Base-by-base conservation (phyloP, 768 basidiomycete species). In the Termitomyces sp. region DNA sequence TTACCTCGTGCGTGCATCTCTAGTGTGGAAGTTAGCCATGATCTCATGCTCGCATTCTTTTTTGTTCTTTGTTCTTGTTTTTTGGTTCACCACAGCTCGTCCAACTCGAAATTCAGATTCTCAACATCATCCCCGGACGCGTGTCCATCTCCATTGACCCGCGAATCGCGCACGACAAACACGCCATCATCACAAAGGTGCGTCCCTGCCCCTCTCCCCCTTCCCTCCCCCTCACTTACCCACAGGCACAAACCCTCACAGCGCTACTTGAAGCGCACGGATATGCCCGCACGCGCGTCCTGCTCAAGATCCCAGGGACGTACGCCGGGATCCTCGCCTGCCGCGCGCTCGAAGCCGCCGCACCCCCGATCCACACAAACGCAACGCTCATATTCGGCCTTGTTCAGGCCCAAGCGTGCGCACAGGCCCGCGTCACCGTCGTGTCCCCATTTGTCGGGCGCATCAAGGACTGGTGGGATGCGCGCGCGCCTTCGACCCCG, bases 361-460 rank as follows among this genome's bases (percentile, higher is more conserved):
- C 34, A 2, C 43, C 44, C 16, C 62, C 68, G 5, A 70, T 74
- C 49, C 66, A 69, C 63, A 72, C 72, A 20, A 75, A 74, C 58
- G 61, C 72, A n/a, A 74, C 73, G 1, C 70, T 74, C 29, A 57
- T 75, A 5, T 74, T 74, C 58, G 66, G 71, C 9, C 60, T 65
- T 41, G 64, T 69, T 4, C 74, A 75, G 48, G 74, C 74, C 7
- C 51, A 69, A 22, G 74, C 72, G 18, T 74, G 72, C 26, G 74
- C 73, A 0, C 70, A 74, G 51, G 73, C 74, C 0, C 69, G 71
- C 8, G 61, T 68, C 12, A 56, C 69, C 0, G 71, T 74, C 20
- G 67, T 74, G 24, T 74, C 72, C 1, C 71, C 72, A 1, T 75
- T 74, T 63, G 66, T 75, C 10, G 74, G 74, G n/a, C 65, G 73